Evolutionary conservation across 176 grass and related monocot species (phyloP).

Genomic region (Oryza punctata): DNA sequence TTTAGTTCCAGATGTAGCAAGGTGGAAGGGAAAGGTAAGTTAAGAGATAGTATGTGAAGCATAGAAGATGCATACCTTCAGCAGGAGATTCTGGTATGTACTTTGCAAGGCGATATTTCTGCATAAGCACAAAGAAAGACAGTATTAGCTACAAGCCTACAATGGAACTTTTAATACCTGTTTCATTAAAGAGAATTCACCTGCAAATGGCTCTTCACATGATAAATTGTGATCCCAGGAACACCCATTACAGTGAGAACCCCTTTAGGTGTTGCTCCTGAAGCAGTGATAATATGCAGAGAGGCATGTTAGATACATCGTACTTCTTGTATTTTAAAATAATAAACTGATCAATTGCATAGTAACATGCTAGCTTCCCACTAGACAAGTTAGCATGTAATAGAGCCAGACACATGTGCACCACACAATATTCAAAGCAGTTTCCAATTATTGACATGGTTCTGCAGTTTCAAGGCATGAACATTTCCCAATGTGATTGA

Average conservation of each 20-base stretch:
- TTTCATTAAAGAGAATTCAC: constrained; percentile 42
- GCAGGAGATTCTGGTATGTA: constrained; percentile 89
- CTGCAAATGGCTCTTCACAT: constrained; percentile 98
- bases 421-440: constrained; percentile 24
- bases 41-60: constrained; percentile 30
- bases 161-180: constrained; percentile 7
- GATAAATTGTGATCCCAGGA: constrained; percentile 97
- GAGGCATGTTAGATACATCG: constrained; percentile 2
- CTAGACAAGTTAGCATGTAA: constrained; percentile 18
- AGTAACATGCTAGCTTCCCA: constrained; percentile 35
- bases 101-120: constrained; percentile 99
- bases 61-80: constrained; percentile 67
- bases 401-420: constrained; percentile 21
- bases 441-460: constrained; percentile 32
- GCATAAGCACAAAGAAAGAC: constrained; percentile 33
- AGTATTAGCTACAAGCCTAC: constrained; percentile 42
- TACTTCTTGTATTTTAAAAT: constrained; percentile 15
- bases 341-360: constrained; percentile 31
- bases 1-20: neutral
- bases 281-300: constrained; percentile 31
- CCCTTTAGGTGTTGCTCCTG: constrained; percentile 99
- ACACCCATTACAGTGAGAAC: constrained; percentile 97
- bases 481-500: constrained; percentile 50
- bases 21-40: neutral
- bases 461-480: constrained; percentile 24